Base-by-base conservation (phyloP, 2,329 filamentous ascomycete genomes). In the Cytospora piceicola region DNA sequence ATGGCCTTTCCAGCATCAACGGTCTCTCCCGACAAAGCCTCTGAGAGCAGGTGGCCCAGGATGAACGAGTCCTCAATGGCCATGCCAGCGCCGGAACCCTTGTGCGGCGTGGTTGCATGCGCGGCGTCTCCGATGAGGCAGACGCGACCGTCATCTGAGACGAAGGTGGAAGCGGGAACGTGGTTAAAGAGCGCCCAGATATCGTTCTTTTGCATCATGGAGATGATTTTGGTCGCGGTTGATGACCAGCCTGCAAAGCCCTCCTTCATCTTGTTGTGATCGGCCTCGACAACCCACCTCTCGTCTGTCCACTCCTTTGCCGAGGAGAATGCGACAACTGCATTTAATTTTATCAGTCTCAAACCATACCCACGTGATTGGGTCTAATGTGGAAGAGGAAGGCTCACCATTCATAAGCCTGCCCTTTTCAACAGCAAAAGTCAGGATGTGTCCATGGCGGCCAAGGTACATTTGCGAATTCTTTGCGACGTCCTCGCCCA, bases 131-230 rank as follows among this genome's bases (percentile, higher is more conserved):
- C 67, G 12, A 67, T 58, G 15, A 72, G 52, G 36, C 66, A 69
- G 4, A 71, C 59, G 1, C 49, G 66, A 4, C 67, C 68, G 4
- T 62, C 59, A 20, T 76, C 39, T 3, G 66, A 68, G 39, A 68
- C 77, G 51, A 80, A 84, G 5, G 72, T 72, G 2, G 77, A 76
- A 0, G 82, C 73, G 0, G 80, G 80, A 42, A 79, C 70, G 30
- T 81, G 73, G 59, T 82, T 80, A 69, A 82, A 83, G 39, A 83
- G 77, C 1, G 78, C 81, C 73, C 76, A 88, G 22, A 66, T 63
- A 30, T 58, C 55, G 46, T 68, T 74, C 61, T 69, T 73, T 71
- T 63, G 71, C 15, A 74, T 75, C 54, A 77, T 36, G 7, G 68
- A 42, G 20, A 79, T 66, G 24, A 79, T 68, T n/a, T 71, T 73